Conservation (phyloP, 257 asterid genomes). For the Solanum dulcamara region DNA sequence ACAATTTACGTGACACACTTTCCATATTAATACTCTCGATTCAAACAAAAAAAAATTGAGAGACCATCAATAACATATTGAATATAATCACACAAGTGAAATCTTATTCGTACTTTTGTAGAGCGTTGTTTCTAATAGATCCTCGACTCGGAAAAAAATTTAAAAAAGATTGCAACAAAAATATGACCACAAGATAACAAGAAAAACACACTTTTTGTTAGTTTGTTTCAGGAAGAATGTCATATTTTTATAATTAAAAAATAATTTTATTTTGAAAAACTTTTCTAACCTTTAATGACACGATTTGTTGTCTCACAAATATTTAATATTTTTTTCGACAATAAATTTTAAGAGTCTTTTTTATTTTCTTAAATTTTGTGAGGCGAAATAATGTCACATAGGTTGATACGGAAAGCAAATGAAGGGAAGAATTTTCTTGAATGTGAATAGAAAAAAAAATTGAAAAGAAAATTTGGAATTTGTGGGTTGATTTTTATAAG, state of each 20-base stretch:
- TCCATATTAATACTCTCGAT: neutral
- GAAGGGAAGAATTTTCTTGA: neutral
- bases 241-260: neutral
- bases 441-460: neutral
- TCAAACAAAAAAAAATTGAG: neutral
- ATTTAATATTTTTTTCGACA: neutral
- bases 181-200: neutral
- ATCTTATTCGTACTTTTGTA: neutral
- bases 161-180: neutral
- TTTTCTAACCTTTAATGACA: neutral
- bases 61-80: neutral
- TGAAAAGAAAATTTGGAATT: conserved; percentile 9
- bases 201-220: too few species aligned
- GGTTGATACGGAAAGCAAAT: neutral
- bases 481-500: neutral
- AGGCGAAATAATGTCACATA: too few species aligned
- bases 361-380: neutral
- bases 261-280: neutral
- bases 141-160: neutral
- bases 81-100: neutral
- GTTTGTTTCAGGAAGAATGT: neutral
- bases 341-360: accelerated
- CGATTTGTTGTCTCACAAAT: neutral
- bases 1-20: neutral
- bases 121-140: neutral